phyloP scores from a whole-genome alignment of 169 alveolate genomes.

The Cryptosporidium tyzzeri region DNA sequence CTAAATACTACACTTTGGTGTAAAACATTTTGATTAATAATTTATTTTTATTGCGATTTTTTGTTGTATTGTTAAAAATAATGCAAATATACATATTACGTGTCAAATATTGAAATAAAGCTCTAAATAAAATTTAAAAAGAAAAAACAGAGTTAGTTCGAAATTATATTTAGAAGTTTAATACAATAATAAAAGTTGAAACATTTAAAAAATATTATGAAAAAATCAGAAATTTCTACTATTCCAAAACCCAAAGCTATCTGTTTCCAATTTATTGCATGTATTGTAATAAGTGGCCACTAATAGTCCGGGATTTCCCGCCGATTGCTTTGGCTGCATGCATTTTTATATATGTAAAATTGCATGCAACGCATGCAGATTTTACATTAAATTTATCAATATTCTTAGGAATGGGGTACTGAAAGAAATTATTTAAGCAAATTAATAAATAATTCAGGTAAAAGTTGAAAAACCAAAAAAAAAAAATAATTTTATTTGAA shows the following conservation, averaged over 20 bases:
- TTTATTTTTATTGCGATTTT: background rate
- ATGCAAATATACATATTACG: no score
- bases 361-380: slow-evolving; percentile 3
- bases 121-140: no score
- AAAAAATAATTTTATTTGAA: background rate
- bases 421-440: background rate
- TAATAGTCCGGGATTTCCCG: slow-evolving; percentile 19
- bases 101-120: no score
- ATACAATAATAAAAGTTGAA: no score
- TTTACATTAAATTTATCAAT: background rate
- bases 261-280: background rate
- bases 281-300: background rate
- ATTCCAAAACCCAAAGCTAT: background rate
- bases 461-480: background rate
- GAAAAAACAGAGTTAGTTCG: no score
- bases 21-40: no score
- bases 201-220: no score
- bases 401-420: background rate
- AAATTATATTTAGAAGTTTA: no score
- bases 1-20: no score
- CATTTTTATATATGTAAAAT: background rate
- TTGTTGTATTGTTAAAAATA: no score
- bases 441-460: background rate
- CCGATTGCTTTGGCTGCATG: slow-evolving; percentile 4
- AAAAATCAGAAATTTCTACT: no score